A percentile compares a stretch with the other conserved stretches of the same genome.
Evolutionary conservation across 768 basidiomycete genomes (phyloP).

Genomic region (Amanita rubescens): DNA sequence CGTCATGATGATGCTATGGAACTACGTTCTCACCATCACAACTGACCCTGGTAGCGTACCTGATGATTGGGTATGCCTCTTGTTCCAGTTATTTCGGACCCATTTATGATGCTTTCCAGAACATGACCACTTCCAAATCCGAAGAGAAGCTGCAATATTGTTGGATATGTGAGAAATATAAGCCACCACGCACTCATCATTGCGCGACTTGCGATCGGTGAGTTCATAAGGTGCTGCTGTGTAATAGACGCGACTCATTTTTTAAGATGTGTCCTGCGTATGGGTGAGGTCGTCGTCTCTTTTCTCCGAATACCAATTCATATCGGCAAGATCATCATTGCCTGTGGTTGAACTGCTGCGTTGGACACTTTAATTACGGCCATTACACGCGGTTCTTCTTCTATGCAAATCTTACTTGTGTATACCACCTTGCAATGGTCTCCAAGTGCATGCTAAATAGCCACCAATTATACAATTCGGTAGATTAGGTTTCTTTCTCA

Average conservation of each 20-base stretch:
- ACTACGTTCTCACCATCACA: constrained; percentile 75
- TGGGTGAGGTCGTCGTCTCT: constrained; percentile 12
- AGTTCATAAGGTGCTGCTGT: background rate
- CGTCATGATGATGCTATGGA: constrained; percentile 78
- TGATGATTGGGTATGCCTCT: constrained; percentile 56
- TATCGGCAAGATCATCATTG: constrained; percentile 71
- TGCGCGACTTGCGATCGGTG: constrained; percentile 82
- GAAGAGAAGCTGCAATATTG: constrained; percentile 90
- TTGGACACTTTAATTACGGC: constrained; percentile 88
- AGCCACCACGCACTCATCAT: constrained; percentile 90
- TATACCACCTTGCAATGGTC: constrained; percentile 80
- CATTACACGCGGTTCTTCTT: constrained; percentile 88
- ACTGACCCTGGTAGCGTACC: constrained; percentile 88
- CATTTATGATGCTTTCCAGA: background rate
- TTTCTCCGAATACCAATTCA: background rate
- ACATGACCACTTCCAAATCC: constrained; percentile 47
- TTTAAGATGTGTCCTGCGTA: constrained; percentile 1
- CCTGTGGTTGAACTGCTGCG: constrained; percentile 90
- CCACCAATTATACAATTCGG: background rate
- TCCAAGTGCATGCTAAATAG: constrained; percentile 23
- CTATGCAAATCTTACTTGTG: constrained; percentile 87
- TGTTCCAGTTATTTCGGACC: constrained; percentile 32
- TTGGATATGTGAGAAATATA: constrained; percentile 76
- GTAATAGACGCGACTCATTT: constrained; percentile 1
- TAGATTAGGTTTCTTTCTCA: background rate